These are phyloP conservation scores for Chalaropsis thielavioides DNA, from an alignment of 2,329 filamentous ascomycete genomes.

Conservation along the genomic window DNA sequence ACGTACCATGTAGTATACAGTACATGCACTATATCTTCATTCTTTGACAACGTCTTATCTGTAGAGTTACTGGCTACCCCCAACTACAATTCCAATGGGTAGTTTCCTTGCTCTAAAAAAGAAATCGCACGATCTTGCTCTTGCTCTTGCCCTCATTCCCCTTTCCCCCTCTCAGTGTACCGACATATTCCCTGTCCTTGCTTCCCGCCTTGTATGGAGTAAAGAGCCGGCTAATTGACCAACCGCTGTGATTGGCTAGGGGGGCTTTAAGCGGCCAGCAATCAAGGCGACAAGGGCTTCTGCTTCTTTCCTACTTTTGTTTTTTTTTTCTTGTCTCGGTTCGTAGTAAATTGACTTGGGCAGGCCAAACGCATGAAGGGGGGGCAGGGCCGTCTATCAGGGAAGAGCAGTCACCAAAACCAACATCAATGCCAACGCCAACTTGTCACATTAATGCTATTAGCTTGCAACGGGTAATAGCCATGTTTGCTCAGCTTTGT, in stretches of 20 bases:
- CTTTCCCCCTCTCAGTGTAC: not conserved
- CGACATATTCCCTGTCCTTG: not conserved
- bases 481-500: not conserved
- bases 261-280: not conserved
- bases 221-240: not conserved
- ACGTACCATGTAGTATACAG: not conserved
- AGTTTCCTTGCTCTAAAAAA: not conserved
- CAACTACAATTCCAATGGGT: not conserved
- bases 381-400: not conserved
- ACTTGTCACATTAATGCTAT: not conserved
- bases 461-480: not conserved
- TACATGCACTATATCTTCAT: not conserved
- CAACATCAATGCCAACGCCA: constrained; percentile 1
- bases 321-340: not conserved
- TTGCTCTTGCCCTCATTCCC: not conserved
- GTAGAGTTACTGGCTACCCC: too few relatives aligned
- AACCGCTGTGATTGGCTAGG: not conserved
- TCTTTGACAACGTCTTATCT: not conserved
- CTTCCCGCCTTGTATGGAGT: not conserved
- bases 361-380: not conserved
- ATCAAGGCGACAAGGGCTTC: not conserved
- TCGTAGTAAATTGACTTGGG: not conserved
- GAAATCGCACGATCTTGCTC: not conserved
- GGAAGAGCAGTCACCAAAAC: not conserved
- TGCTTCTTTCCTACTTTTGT: not conserved